Percentiles rank a stretch among this genome's conserved stretches.
Conservation (phyloP, 192 early-diverging fungal species). For the Coemansia sp. region DNA sequence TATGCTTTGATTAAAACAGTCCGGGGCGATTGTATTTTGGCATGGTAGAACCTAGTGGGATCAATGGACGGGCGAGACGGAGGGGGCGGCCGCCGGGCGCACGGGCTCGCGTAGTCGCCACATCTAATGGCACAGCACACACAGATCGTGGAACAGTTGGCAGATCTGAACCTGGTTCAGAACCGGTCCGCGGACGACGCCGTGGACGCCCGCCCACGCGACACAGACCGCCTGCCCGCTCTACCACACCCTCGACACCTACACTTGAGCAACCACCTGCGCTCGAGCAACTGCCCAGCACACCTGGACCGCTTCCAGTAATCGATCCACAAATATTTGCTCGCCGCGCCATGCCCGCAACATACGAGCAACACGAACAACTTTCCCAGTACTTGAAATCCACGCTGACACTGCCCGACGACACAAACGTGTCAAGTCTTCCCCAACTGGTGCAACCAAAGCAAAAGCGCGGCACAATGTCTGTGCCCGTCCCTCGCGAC, state of each 20-base stretch:
- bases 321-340: constrained; percentile 19
- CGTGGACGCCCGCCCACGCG: background rate
- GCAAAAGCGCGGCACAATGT: background rate
- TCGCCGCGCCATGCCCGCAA: background rate
- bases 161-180: background rate
- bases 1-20: background rate
- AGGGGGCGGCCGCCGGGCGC: constrained; percentile 48
- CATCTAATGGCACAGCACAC: background rate
- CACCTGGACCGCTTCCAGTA: background rate
- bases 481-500: background rate
- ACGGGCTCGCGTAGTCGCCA: background rate
- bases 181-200: background rate
- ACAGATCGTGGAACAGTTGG: background rate
- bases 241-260: background rate
- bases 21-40: constrained; percentile 2
- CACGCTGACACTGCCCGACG: constrained; percentile 36
- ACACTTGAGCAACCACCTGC: background rate
- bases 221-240: background rate
- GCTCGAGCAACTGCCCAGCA: background rate
- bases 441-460: too few relatives aligned
- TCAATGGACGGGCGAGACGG: constrained; percentile 29
- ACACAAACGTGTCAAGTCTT: constrained; percentile 27
- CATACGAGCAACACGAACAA: background rate
- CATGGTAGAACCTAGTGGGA: constrained; percentile 11
- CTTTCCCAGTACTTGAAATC: constrained; percentile 30